Conservation (phyloP, 768 basidiomycete species). For the Goffeauzyma gilvescens region DNA sequence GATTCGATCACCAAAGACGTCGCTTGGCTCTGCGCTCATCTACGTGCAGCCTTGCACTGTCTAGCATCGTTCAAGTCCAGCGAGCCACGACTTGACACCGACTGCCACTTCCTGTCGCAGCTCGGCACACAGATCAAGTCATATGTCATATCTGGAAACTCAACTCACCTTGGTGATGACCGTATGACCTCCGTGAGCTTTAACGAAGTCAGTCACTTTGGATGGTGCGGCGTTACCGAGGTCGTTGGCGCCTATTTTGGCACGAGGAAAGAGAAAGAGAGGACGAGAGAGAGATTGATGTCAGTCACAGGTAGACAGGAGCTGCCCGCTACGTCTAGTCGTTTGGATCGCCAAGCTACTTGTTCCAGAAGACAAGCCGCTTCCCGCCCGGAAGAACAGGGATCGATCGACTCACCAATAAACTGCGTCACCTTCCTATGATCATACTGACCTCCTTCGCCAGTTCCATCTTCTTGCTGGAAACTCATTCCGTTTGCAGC, state of each 20-base stretch:
- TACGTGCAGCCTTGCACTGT: too few species aligned
- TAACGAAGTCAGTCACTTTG: conserved; percentile 75
- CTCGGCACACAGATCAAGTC: too few species aligned
- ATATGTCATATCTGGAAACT: neutral
- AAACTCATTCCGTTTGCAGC: too few species aligned
- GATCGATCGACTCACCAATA: conserved; percentile 37
- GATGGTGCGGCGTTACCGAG: conserved; percentile 64
- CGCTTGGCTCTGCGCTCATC: neutral
- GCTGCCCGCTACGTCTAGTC: too few species aligned
- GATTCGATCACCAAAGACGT: neutral
- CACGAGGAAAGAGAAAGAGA: neutral
- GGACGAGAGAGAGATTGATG: too few species aligned
- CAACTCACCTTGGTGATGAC: conserved; percentile 82
- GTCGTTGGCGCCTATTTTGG: conserved; percentile 62
- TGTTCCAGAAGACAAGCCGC: too few species aligned
- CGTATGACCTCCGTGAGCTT: conserved; percentile 78
- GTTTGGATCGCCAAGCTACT: too few species aligned
- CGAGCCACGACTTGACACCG: too few species aligned
- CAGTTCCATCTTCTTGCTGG: too few species aligned
- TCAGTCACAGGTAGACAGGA: too few species aligned
- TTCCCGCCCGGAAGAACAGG: neutral
- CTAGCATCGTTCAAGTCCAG: too few species aligned
- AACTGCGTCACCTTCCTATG: conserved; percentile 47
- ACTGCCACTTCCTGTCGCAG: too few species aligned
- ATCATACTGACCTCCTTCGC: conserved; percentile 35